Evolutionary conservation across 2,329 filamentous ascomycete genomes (phyloP), one percentile per base, ranked within the genome.

Genomic region (Pseudopyrenochaeta lycopersici): DNA sequence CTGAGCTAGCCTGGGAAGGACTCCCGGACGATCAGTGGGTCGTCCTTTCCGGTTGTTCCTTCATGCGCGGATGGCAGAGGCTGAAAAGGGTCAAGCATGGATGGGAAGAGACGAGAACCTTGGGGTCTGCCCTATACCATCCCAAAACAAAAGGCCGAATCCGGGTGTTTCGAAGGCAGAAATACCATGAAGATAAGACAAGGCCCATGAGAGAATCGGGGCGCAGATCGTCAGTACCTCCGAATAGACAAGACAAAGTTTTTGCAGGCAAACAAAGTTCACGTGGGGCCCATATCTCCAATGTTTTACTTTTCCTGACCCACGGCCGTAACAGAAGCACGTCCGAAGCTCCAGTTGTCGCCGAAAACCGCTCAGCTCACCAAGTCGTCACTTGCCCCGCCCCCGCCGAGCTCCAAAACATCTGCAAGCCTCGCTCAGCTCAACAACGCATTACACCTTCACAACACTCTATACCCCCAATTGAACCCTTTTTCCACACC

Each of bases 401-500:
- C 69, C 68, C 71, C 67, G 57, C 68, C 62, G 62, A 68, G 53
- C 46, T 62, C 49, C 50, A 46, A 62, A 64, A 62, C 56, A 65
- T 59, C 56, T 54, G 54, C 50, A 42, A 10, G 23, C 50, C 46
- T 46, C 57, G 53, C 58, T 52, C 49, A 63, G 58, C 66, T 69
- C 68, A 68, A 68, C 71, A 70, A 65, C 66, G 54, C 66, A 70
- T 62, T 62, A 56, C 63, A 65, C 53, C 55, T 58, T 51, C 52
- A 56, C 59, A 20, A 59, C 48, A 48, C 49, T 33, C 36, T n/a
- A 43, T 44, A 46, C 35, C 49, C 36, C 49, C 46, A 18, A 45
- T 42, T 30, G 41, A 43, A 52, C 39, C 14, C 18, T 21, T n/a
- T 15, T 32, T 49, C 46, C 44, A 49, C 39, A 57, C 39, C 52